Evolutionary conservation across 768 basidiomycete genomes (phyloP), one percentile per base, ranked within the genome.

Genomic region (Lentinus brumalis): DNA sequence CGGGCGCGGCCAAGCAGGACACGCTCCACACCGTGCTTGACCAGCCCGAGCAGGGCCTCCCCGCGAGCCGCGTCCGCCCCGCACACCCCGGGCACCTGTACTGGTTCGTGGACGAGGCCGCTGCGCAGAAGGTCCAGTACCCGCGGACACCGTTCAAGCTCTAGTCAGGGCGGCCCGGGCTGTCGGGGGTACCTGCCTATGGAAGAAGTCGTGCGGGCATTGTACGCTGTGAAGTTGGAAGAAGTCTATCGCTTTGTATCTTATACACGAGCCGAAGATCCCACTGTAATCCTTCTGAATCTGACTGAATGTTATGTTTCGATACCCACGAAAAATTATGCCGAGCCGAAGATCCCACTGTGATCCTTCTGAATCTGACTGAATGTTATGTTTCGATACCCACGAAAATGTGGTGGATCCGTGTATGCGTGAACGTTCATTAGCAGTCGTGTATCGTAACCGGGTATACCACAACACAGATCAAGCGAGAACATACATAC

Each of bases 51-150:
- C 71, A 78, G 56, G 87, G 87, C 2, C 79, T 98, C 15, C 97
- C 97, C 15, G 83, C 92, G 16, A 88, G 93, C 11, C 81, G 87
- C 51, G 94, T 99, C 53, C 84, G 81, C 62, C 94, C 89, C 2
- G 85, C 79, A 4, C 76, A 77, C 62, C 94, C 92, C 21, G 96
- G 96, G 32, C 88, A 91, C 56, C 81, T 97, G 35, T 95, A 87
- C 74, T 98, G 95, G 96, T 98, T 98, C 75, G 87, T 91, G 39
- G 95, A 98, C 75, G 87, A 93, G 50, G 87, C 86, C 8, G 96
- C 97, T 2, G 81, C 87, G 9, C 75, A 75, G 46, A 85, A 87
- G 65, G 81, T 89, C 32, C 68, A 78, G 69, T 89, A 85, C 69
- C 74, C 81, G 12, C 81, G 76, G 73, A 82, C 83, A 4, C 64